These are phyloP conservation scores for Mallotus nudiflorus DNA, from an alignment of 345 rosid genomes.

Conservation along the genomic window DNA sequence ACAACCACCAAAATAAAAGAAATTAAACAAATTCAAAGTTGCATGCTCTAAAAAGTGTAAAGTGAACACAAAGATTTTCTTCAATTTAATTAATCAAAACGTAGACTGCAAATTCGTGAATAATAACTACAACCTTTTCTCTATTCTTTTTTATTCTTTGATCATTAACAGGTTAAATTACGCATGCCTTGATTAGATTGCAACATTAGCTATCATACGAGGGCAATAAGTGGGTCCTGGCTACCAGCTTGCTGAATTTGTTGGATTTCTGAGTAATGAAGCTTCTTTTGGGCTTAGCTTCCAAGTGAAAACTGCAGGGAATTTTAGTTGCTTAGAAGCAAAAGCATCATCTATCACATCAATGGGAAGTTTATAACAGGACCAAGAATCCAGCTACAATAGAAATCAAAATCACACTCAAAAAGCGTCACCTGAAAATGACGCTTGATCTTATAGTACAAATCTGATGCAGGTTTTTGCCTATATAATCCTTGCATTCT, in stretches of 20 bases:
- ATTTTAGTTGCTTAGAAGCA: constrained; percentile 21
- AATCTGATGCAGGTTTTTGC: background rate
- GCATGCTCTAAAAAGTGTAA: too few relatives aligned
- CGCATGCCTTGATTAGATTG: too few relatives aligned
- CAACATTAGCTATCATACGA: too few relatives aligned
- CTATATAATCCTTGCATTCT: background rate
- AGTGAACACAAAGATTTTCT: too few relatives aligned
- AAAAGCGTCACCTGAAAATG: constrained; percentile 9
- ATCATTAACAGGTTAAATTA: too few relatives aligned
- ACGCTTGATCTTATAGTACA: constrained; percentile 13
- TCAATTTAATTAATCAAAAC: too few relatives aligned
- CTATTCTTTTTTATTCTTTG: too few relatives aligned
- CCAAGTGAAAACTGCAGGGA: constrained; percentile 16
- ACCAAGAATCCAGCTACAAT: constrained; percentile 6
- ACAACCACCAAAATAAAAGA: too few relatives aligned
- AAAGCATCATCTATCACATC: constrained; percentile 26
- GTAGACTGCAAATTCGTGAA: too few relatives aligned
- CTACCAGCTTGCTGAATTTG: background rate
- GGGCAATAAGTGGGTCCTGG: background rate
- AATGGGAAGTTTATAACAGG: constrained; percentile 1
- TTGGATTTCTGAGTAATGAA: background rate
- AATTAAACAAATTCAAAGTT: too few relatives aligned
- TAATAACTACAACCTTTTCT: too few relatives aligned
- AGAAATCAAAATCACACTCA: constrained; percentile 17
- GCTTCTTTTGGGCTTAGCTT: constrained; percentile 21